Evolutionary conservation across 2,329 filamentous ascomycete genomes (phyloP).

Genomic region (Curvularia sp.): DNA sequence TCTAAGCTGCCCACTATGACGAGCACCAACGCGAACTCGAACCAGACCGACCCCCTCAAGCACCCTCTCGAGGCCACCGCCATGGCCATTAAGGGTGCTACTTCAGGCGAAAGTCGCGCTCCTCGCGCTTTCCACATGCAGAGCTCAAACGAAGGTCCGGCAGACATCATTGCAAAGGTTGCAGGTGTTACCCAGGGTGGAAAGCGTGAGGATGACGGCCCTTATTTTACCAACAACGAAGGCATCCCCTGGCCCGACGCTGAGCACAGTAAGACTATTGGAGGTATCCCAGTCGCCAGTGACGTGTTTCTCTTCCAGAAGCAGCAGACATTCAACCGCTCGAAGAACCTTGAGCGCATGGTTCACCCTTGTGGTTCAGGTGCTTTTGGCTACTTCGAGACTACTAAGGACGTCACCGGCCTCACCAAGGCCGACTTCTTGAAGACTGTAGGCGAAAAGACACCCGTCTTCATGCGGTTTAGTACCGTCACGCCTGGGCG

Average conservation of each 20-base stretch:
- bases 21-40: conserved; percentile 39
- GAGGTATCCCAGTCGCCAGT: conserved; percentile 59
- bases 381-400: conserved; percentile 58
- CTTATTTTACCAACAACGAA: conserved; percentile 64
- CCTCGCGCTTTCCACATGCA: conserved; percentile 32
- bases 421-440: conserved; percentile 55
- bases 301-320: conserved; percentile 62
- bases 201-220: conserved; percentile 57
- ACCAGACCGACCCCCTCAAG: conserved; percentile 44
- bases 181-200: conserved; percentile 56
- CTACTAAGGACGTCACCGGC: conserved; percentile 49
- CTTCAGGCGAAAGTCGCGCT: conserved; percentile 47
- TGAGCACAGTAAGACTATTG: conserved; percentile 61
- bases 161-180: conserved; percentile 60
- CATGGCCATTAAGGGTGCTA: conserved; percentile 51
- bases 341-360: conserved; percentile 58
- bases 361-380: conserved; percentile 54
- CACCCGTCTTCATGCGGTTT: conserved; percentile 55
- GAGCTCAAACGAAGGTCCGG: conserved; percentile 60
- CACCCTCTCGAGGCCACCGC: conserved; percentile 54
- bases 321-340: conserved; percentile 64
- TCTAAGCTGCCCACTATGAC: conserved; percentile 22
- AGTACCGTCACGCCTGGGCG: conserved; percentile 55
- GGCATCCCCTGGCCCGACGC: conserved; percentile 60
- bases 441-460: conserved; percentile 51